Evolutionary conservation across 192 early-diverging fungal species (phyloP), one percentile per base, ranked within the genome.

Genomic region (Phycomyces nitens): DNA sequence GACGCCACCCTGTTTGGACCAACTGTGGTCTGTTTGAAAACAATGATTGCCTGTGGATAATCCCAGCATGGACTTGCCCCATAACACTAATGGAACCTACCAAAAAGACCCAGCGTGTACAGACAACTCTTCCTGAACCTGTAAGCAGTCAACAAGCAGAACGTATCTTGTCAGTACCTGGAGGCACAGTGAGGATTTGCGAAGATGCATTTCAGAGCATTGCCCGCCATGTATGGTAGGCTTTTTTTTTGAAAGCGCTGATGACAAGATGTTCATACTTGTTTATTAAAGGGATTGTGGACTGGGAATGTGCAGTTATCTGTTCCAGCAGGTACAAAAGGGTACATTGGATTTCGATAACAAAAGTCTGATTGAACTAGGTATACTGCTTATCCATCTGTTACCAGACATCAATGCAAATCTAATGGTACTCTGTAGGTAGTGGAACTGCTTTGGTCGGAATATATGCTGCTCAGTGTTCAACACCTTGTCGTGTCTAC

Each of bases 361-460:
- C 49, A 53, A 67, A 21, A 21, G 20, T 8, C 38, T 72, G 15
- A 20, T 72, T 23, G 70, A 72, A 47, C 40, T 72, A 49, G 67
- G 67, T 56, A 69, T 41, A 38, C 23, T 23, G 12, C 18, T 16
- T 26, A 38, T n/a, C 21, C 18, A 60, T 15, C 7, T 44, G 47
- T 5, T 20, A 5, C n/a, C n/a, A n/a, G n/a, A n/a, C n/a, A n/a
- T n/a, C n/a, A n/a, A n/a, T n/a, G n/a, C n/a, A n/a, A n/a, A n/a
- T n/a, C n/a, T n/a, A n/a, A n/a, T n/a, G n/a, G n/a, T n/a, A n/a
- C n/a, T 15, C 3, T 47, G 2, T 20, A 69, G 70, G 70, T 9
- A 72, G 70, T 39, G 70, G 70, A 21, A 72, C 70, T 20, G 70
- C 64, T 21, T n/a, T 66, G 11, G 70, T 56, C 14, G 70, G 70